Conservation (phyloP, 2,329 filamentous ascomycete species). For the Ophiostoma tasmaniense region DNA sequence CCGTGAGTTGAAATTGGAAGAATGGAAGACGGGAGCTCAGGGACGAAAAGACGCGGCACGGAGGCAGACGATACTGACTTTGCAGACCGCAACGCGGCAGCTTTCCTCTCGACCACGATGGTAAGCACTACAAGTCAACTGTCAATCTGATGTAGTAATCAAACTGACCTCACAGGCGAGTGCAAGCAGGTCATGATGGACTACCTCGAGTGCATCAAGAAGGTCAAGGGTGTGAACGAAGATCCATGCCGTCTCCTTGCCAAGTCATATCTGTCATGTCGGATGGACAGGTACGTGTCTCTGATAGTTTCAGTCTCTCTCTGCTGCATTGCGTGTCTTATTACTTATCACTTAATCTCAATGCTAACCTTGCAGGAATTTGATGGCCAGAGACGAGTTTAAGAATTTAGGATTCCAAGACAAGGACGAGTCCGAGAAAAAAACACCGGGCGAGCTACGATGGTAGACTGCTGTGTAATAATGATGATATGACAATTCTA, state of each 20-base stretch:
- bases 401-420: slow-evolving; percentile 79
- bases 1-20: slow-evolving; percentile 24
- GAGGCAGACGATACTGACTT: slow-evolving; percentile 3
- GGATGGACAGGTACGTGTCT: slow-evolving; percentile 72
- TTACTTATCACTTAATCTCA: slow-evolving; percentile 20
- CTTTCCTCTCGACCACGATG: slow-evolving; percentile 94
- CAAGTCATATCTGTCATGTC: slow-evolving; percentile 80
- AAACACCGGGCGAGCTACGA: slow-evolving; percentile 27
- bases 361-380: slow-evolving; percentile 51
- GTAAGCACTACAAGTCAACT: slow-evolving; percentile 25
- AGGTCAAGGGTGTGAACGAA: slow-evolving; percentile 74
- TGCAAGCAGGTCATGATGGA: slow-evolving; percentile 81
- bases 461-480: slow-evolving; percentile 25
- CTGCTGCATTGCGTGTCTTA: neutral
- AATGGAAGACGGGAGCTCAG: neutral
- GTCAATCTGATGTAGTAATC: neutral
- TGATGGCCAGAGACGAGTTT: slow-evolving; percentile 95
- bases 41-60: neutral
- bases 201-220: slow-evolving; percentile 83
- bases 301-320: neutral
- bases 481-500: neutral
- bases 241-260: slow-evolving; percentile 75
- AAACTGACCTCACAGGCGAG: slow-evolving; percentile 54
- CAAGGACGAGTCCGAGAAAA: slow-evolving; percentile 25
- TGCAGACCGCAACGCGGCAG: slow-evolving; percentile 78